phyloP scores from a whole-genome alignment of 768 basidiomycete species.

The Lactarius sp. region DNA sequence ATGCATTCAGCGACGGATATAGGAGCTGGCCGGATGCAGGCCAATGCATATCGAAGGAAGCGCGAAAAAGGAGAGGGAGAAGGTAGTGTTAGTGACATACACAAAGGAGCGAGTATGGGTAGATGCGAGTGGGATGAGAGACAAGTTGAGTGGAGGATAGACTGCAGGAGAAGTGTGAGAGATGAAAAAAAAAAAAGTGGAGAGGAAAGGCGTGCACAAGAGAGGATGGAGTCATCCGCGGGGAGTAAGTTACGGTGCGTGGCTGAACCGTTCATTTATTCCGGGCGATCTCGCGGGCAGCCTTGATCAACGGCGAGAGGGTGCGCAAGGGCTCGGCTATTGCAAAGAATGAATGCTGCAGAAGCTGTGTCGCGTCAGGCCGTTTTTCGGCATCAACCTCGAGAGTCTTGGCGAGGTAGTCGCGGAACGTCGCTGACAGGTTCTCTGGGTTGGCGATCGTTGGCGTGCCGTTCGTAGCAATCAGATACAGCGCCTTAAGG shows the following conservation, averaged over 20 bases:
- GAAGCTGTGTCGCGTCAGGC: conserved; percentile 75
- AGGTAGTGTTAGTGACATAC: conserved; percentile 13
- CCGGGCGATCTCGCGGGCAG: conserved; percentile 77
- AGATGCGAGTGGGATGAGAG: conserved; percentile 16
- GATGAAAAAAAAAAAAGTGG: not conserved
- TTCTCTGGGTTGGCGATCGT: conserved; percentile 88
- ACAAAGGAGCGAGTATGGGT: conserved; percentile 7
- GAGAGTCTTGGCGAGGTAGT: conserved; percentile 82
- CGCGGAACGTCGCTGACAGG: conserved; percentile 72
- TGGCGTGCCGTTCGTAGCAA: conserved; percentile 97
- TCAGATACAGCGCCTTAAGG: conserved; percentile 92
- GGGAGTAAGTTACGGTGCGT: not conserved
- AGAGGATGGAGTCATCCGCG: not conserved
- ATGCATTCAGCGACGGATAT: conserved; percentile 12
- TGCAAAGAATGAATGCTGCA: conserved; percentile 88
- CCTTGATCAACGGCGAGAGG: conserved; percentile 85
- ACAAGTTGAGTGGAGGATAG: conserved; percentile 14
- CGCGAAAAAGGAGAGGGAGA: not conserved
- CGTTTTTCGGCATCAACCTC: conserved; percentile 96
- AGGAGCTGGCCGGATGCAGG: not conserved
- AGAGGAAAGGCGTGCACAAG: not conserved
- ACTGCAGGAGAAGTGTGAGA: conserved; percentile 6
- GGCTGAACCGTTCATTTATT: conserved; percentile 28
- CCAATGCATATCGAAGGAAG: conserved; percentile 13
- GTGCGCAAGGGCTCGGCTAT: conserved; percentile 82